These are phyloP conservation scores for Gossypium ekmanianum DNA, from an alignment of 345 rosid species.

Conservation along the genomic window DNA sequence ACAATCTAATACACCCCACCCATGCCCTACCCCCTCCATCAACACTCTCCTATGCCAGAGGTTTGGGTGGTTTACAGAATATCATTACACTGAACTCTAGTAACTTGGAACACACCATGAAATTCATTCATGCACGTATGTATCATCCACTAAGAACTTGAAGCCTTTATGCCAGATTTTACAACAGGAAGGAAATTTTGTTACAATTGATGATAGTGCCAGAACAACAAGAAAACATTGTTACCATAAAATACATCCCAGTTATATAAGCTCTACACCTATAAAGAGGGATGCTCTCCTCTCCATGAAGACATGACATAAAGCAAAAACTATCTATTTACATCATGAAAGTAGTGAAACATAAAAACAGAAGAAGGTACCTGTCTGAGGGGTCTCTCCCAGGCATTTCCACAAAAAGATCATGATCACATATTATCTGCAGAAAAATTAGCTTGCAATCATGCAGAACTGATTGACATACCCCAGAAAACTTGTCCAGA, in stretches of 20 bases:
- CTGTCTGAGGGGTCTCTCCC: conserved; percentile 99
- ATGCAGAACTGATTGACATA: conserved; percentile 89
- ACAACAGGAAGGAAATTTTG: not conserved
- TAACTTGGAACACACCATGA: not conserved
- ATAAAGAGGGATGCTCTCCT: not conserved
- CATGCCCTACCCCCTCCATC: not conserved
- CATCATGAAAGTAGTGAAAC: not conserved
- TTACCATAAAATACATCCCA: not conserved
- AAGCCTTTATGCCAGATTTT: not conserved
- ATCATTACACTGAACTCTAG: not conserved
- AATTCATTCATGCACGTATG: conserved; percentile 2
- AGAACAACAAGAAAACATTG: conserved; percentile 1
- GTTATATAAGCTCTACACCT: not conserved
- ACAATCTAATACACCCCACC: not conserved
- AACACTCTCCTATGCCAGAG: not conserved
- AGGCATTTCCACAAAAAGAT: conserved; percentile 99
- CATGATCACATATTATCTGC: conserved; percentile 96
- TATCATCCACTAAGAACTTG: not conserved
- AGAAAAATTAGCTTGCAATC: conserved; percentile 95
- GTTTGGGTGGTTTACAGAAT: not conserved
- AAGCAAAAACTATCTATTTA: not conserved
- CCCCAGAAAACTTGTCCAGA: conserved; percentile 97
- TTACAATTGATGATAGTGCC: not conserved
- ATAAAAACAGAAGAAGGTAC: conserved; percentile 30
- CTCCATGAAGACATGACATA: not conserved